Percentiles rank a stretch among this genome's conserved stretches.
Conservation (phyloP, 2,329 filamentous ascomycete species). For the Lojkania enalia region DNA sequence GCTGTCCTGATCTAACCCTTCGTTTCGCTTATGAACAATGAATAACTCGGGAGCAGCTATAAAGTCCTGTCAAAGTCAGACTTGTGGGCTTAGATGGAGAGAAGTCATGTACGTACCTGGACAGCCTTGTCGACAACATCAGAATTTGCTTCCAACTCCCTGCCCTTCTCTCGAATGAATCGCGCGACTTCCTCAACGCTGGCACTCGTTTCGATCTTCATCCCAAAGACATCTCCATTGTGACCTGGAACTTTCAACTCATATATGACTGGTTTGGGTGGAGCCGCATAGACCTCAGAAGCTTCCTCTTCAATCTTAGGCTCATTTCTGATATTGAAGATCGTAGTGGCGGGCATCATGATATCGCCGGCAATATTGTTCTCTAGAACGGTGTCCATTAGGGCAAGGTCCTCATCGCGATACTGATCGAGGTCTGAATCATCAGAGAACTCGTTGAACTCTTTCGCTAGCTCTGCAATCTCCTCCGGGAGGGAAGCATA, state of each 20-base stretch:
- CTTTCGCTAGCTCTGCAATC: conserved; percentile 19
- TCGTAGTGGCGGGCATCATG: conserved; percentile 17
- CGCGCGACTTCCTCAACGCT: conserved; percentile 1
- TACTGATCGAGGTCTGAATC: conserved; percentile 16
- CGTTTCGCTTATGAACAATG: background rate
- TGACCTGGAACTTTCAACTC: conserved; percentile 13
- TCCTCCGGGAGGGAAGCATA: conserved; percentile 26
- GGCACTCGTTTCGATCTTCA: conserved; percentile 4
- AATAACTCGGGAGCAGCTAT: background rate
- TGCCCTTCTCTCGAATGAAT: conserved; percentile 11
- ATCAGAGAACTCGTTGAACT: background rate
- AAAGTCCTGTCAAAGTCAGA: conserved; percentile 8
- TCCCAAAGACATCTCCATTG: conserved; percentile 5
- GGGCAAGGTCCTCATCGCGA: conserved; percentile 25
- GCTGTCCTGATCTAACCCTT: background rate
- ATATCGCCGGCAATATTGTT: conserved; percentile 18
- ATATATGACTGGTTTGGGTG: conserved; percentile 4
- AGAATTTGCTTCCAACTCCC: conserved; percentile 11
- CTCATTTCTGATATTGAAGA: background rate
- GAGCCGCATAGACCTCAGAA: background rate
- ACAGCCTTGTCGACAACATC: conserved; percentile 12
- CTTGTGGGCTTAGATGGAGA: background rate
- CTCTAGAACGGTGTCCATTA: conserved; percentile 23
- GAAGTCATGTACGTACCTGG: conserved; percentile 4
- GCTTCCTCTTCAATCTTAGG: background rate